phyloP scores from a whole-genome alignment of 176 grass and related monocot genomes.

The Guadua angustifolia region DNA sequence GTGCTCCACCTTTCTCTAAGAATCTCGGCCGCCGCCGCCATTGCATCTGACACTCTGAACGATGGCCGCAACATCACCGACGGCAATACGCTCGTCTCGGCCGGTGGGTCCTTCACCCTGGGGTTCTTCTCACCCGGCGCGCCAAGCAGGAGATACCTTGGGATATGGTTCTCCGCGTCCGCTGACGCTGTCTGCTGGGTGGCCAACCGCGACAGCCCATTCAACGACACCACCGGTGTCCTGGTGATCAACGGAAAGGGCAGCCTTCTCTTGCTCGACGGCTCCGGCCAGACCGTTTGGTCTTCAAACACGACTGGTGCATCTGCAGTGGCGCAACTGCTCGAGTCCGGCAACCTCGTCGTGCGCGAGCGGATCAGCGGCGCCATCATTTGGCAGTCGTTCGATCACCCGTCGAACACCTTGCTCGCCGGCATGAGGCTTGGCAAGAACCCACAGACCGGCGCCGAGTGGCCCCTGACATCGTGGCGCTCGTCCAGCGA shows the following conservation, averaged over 20 bases:
- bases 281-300: background rate
- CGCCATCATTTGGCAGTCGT: conserved; percentile 52
- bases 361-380: background rate
- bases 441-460: conserved; percentile 44
- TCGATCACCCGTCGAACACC: conserved; percentile 62
- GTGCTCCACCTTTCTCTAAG: background rate
- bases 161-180: conserved; percentile 49
- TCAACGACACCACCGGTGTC: conserved; percentile 29
- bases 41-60: background rate
- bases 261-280: background rate
- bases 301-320: conserved; percentile 34
- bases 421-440: conserved; percentile 55
- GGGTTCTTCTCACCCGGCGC: conserved; percentile 42
- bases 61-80: conserved; percentile 39
- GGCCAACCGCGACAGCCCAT: conserved; percentile 53
- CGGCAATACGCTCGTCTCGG: conserved; percentile 42
- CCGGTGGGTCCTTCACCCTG: conserved; percentile 35
- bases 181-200: conserved; percentile 53
- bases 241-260: background rate
- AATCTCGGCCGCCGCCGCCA: background rate
- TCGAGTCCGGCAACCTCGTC: conserved; percentile 50
- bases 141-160: conserved; percentile 34
- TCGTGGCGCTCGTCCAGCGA: conserved; percentile 37
- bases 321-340: background rate
- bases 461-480: conserved; percentile 43